phyloP scores from a whole-genome alignment of 2,329 filamentous ascomycete genomes.

The Monascus ruber region DNA sequence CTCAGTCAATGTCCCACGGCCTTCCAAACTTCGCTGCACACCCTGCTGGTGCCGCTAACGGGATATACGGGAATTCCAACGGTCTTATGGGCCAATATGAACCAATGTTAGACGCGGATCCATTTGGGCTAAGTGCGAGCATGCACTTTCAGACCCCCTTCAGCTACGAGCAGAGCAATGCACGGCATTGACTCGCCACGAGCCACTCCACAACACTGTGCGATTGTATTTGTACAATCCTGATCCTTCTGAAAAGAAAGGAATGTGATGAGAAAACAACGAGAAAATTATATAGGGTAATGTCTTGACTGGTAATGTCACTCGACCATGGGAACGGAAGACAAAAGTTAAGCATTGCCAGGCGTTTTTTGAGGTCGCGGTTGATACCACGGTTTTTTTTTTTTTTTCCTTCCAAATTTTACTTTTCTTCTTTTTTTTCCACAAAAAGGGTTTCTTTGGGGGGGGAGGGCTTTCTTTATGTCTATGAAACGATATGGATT shows the following conservation, averaged over 20 bases:
- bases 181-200: slow-evolving; percentile 17
- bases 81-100: slow-evolving; percentile 62
- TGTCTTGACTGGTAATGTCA: background rate
- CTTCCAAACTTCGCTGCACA: slow-evolving; percentile 31
- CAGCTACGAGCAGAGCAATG: slow-evolving; percentile 32
- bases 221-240: too few relatives aligned
- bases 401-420: slow-evolving; percentile 1
- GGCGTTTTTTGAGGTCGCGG: slow-evolving; percentile 17
- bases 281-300: too few relatives aligned
- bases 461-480: background rate
- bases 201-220: slow-evolving; percentile 1
- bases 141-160: slow-evolving; percentile 90
- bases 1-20: slow-evolving; percentile 29
- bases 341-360: slow-evolving; percentile 25
- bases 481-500: background rate
- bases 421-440: slow-evolving; percentile 7
- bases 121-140: slow-evolving; percentile 83
- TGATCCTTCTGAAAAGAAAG: background rate
- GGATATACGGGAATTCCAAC: slow-evolving; percentile 35
- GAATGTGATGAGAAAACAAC: background rate
- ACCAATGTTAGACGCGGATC: slow-evolving; percentile 81
- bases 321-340: slow-evolving; percentile 8
- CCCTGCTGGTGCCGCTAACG: slow-evolving; percentile 23
- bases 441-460: background rate
- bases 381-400: slow-evolving; percentile 21